A percentile compares a stretch with the other conserved stretches of the same genome.
These are phyloP conservation scores for Biscogniauxia marginata DNA, from an alignment of 2,329 filamentous ascomycete genomes.

Conservation along the genomic window DNA sequence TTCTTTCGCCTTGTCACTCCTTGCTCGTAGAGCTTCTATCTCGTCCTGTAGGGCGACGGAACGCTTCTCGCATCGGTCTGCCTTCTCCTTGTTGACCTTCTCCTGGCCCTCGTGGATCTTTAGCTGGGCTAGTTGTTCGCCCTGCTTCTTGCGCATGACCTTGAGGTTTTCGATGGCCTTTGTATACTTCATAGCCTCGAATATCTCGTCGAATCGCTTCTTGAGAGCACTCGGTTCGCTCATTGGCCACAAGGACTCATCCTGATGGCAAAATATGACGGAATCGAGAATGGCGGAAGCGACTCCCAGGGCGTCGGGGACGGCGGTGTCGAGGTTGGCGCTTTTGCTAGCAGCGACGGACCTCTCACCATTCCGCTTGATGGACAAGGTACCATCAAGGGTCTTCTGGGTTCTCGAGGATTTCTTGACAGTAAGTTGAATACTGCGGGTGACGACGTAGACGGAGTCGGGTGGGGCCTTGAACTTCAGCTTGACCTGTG, in stretches of 20 bases:
- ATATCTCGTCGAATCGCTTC: slow-evolving; percentile 95
- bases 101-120: slow-evolving; percentile 75
- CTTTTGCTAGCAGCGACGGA: slow-evolving; percentile 76
- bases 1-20: slow-evolving; percentile 56
- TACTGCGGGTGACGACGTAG: slow-evolving; percentile 78
- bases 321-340: slow-evolving; percentile 76
- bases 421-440: slow-evolving; percentile 88
- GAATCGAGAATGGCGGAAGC: slow-evolving; percentile 86
- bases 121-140: slow-evolving; percentile 68
- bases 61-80: slow-evolving; percentile 67
- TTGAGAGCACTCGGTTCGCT: slow-evolving; percentile 84
- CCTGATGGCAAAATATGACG: slow-evolving; percentile 98
- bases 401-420: slow-evolving; percentile 74
- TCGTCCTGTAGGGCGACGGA: slow-evolving; percentile 64
- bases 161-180: slow-evolving; percentile 98
- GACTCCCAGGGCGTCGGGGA: slow-evolving; percentile 85
- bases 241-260: slow-evolving; percentile 96
- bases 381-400: slow-evolving; percentile 74
- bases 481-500: slow-evolving; percentile 89
- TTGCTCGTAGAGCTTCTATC: slow-evolving; percentile 59
- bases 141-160: slow-evolving; percentile 76
- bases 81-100: slow-evolving; percentile 82
- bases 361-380: slow-evolving; percentile 76
- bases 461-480: slow-evolving; percentile 72
- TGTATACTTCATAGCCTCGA: slow-evolving; percentile 94